These are phyloP conservation scores for Pinus taeda DNA, from an alignment of 75 land plant species.

Conservation along the genomic window DNA sequence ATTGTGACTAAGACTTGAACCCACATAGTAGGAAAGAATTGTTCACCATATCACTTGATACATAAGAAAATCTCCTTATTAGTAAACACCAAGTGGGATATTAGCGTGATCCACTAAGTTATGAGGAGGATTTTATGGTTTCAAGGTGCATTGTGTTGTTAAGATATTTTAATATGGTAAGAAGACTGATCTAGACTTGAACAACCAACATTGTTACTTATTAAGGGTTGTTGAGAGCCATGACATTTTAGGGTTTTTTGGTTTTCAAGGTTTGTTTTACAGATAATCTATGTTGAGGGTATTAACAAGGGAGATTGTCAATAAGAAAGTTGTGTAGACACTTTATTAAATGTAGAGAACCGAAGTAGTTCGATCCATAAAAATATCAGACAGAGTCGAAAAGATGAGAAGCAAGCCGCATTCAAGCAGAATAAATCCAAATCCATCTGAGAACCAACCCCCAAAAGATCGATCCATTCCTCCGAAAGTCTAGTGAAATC, in stretches of 20 bases:
- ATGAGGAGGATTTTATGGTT: background rate
- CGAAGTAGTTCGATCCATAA: background rate
- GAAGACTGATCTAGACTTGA: too few relatives aligned
- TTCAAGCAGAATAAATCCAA: too few relatives aligned
- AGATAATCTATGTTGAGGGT: background rate
- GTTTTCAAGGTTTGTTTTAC: background rate
- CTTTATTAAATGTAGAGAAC: background rate
- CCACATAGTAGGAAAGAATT: too few relatives aligned
- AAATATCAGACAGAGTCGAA: background rate
- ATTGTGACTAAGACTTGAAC: too few relatives aligned
- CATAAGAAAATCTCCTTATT: too few relatives aligned
- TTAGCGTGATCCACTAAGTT: background rate
- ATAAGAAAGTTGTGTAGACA: background rate
- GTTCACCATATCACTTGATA: too few relatives aligned
- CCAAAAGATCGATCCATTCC: too few relatives aligned
- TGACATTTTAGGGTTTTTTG: background rate
- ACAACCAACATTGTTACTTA: background rate
- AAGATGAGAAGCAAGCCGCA: too few relatives aligned
- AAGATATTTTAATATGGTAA: too few relatives aligned
- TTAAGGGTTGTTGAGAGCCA: background rate
- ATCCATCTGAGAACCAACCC: too few relatives aligned
- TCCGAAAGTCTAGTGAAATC: too few relatives aligned
- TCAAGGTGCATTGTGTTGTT: too few relatives aligned
- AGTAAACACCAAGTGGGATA: background rate
- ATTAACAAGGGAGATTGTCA: background rate